A percentile compares a stretch with the other conserved stretches of the same genome.
Conservation (phyloP, 345 rosid genomes). For the Arabidopsis suecica region DNA sequence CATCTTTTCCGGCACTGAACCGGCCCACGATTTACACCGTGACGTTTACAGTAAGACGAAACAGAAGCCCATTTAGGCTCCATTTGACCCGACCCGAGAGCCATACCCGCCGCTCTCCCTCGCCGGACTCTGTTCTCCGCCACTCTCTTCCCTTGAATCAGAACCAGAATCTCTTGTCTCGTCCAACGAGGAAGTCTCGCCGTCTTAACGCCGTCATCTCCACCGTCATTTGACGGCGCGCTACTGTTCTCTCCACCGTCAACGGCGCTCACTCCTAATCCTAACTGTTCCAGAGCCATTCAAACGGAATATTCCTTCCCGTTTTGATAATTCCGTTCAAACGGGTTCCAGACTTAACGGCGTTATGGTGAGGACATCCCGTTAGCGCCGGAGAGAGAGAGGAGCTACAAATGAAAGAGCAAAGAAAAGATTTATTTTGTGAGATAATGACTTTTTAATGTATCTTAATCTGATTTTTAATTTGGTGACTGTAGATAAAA, state of each 20-base stretch:
- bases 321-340: background rate
- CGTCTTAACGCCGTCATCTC: conserved; percentile 66
- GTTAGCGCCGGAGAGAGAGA: conserved; percentile 44
- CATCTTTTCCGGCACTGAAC: conserved; percentile 98
- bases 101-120: conserved; percentile 75
- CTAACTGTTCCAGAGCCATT: conserved; percentile 67
- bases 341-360: conserved; percentile 53
- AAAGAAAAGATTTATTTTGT: conserved; percentile 4
- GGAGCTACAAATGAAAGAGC: conserved; percentile 15
- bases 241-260: conserved; percentile 54
- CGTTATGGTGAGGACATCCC: conserved; percentile 49
- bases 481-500: conserved; percentile 27
- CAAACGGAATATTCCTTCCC: conserved; percentile 13
- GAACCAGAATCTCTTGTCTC: conserved; percentile 89
- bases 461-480: conserved; percentile 5
- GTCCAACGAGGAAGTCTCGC: conserved; percentile 98
- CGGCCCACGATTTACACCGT: conserved; percentile 96
- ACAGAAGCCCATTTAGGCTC: conserved; percentile 98
- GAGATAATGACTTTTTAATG: conserved; percentile 33
- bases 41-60: conserved; percentile 82
- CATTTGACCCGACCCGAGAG: conserved; percentile 65
- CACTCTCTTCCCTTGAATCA: conserved; percentile 91
- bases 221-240: conserved; percentile 49
- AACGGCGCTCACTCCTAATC: conserved; percentile 48
- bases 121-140: conserved; percentile 89